Evolutionary conservation across 2,329 filamentous ascomycete genomes (phyloP).

Genomic region (Aspergillus sp.): DNA sequence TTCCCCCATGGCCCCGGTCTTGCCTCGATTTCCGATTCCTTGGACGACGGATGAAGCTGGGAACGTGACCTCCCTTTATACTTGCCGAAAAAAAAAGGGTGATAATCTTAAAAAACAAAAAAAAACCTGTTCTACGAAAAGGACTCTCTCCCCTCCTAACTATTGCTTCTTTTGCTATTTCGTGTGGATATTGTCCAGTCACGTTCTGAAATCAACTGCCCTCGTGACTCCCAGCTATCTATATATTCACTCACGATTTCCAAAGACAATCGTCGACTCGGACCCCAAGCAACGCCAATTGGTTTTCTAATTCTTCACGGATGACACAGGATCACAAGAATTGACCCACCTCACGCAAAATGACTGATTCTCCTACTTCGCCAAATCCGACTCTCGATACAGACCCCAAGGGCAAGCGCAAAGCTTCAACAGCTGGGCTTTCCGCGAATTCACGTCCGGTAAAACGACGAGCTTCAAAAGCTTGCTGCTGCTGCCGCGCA

Average conservation of each 20-base stretch:
- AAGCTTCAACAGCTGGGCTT: constrained; percentile 57
- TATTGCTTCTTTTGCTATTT: constrained; percentile 4
- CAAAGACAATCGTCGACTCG: not conserved
- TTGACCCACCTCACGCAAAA: constrained; percentile 18
- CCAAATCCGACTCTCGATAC: constrained; percentile 24
- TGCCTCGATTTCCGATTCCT: constrained; percentile 21
- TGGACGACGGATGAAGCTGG: constrained; percentile 16
- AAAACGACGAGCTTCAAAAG: constrained; percentile 86
- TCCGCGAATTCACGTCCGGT: constrained; percentile 57
- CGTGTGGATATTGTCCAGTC: not conserved
- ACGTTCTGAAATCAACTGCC: not conserved
- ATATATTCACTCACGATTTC: not conserved
- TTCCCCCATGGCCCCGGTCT: constrained; percentile 23
- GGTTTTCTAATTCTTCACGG: constrained; percentile 10
- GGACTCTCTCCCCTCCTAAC: constrained; percentile 25
- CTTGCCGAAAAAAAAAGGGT: constrained; percentile 8
- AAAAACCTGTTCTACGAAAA: constrained; percentile 9
- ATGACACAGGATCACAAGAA: constrained; percentile 17
- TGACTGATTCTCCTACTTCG: constrained; percentile 24
- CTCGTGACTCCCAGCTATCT: constrained; percentile 1
- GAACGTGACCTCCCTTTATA: not conserved
- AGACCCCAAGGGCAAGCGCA: constrained; percentile 52
- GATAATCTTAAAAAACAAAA: constrained; percentile 7
- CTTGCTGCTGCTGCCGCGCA: constrained; percentile 83
- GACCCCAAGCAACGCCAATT: not conserved